Evolutionary conservation across 176 grass and related monocot species (phyloP).

Genomic region (Lolium rigidum): DNA sequence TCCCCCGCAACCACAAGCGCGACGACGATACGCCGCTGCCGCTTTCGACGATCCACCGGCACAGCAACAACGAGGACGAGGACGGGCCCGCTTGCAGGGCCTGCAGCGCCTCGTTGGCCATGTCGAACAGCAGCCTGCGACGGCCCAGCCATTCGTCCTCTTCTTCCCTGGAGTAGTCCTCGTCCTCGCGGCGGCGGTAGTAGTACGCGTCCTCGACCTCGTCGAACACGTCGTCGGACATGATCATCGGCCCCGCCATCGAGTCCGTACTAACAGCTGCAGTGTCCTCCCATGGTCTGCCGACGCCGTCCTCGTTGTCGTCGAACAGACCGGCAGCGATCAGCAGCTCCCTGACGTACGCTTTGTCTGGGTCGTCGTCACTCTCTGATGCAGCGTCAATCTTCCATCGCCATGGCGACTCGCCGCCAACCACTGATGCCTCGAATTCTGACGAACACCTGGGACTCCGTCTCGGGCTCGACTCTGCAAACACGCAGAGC

Average conservation of each 20-base stretch:
- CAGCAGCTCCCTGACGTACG: conserved; percentile 63
- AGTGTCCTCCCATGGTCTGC: conserved; percentile 11
- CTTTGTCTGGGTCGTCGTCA: conserved; percentile 33
- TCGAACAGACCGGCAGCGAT: conserved; percentile 62
- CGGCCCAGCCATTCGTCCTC: conserved; percentile 12
- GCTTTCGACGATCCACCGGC: background rate
- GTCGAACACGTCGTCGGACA: conserved; percentile 51
- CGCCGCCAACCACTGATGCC: conserved; percentile 30
- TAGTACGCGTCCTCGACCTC: conserved; percentile 71
- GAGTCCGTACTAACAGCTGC: conserved; percentile 15
- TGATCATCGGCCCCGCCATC: conserved; percentile 39
- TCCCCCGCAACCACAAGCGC: background rate
- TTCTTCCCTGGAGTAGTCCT: background rate
- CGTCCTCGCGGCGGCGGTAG: conserved; percentile 13
- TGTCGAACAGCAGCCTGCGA: conserved; percentile 71
- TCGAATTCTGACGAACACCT: conserved; percentile 43
- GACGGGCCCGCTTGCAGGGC: background rate
- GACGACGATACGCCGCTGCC: background rate
- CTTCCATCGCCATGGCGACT: conserved; percentile 38
- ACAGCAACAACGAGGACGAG: background rate
- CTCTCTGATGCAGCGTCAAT: conserved; percentile 30
- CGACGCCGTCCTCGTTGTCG: conserved; percentile 19
- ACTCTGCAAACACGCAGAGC: conserved; percentile 9
- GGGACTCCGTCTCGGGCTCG: conserved; percentile 37
- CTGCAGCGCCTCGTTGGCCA: conserved; percentile 68